These are phyloP conservation scores for Calophaca sinica DNA, from an alignment of 306 rosid species.

Conservation along the genomic window DNA sequence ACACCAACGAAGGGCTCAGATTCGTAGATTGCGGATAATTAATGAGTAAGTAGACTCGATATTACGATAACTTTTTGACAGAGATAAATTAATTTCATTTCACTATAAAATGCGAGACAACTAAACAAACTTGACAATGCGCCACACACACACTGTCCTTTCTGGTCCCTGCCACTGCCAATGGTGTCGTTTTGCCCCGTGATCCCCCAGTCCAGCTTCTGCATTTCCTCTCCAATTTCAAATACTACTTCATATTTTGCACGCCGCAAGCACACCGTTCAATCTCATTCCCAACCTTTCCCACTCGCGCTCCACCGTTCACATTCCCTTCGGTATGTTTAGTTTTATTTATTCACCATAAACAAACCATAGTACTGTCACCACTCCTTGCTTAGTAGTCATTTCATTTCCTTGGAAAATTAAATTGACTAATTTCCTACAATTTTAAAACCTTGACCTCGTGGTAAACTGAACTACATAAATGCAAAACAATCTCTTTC, in stretches of 20 bases:
- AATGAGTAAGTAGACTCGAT: not conserved
- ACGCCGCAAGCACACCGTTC: not conserved
- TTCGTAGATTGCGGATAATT: too few relatives aligned
- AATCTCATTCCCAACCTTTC: not conserved
- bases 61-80: too few relatives aligned
- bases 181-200: constrained; percentile 18
- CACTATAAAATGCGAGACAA: not conserved
- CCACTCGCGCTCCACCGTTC: not conserved
- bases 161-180: constrained; percentile 9
- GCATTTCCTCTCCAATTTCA: constrained; percentile 9
- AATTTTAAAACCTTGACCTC: too few relatives aligned
- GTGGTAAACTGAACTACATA: too few relatives aligned
- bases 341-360: not conserved
- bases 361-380: not conserved
- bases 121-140: too few relatives aligned
- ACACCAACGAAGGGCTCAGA: too few relatives aligned
- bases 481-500: not conserved
- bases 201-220: constrained; percentile 14
- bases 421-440: too few relatives aligned
- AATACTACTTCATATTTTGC: constrained; percentile 14
- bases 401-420: too few relatives aligned
- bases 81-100: not conserved
- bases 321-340: constrained; percentile 19
- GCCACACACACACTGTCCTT: constrained; percentile 15
- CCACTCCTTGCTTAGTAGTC: too few relatives aligned